Base-by-base conservation (phyloP, 148 eudicot species). In the Cornus controversa region DNA sequence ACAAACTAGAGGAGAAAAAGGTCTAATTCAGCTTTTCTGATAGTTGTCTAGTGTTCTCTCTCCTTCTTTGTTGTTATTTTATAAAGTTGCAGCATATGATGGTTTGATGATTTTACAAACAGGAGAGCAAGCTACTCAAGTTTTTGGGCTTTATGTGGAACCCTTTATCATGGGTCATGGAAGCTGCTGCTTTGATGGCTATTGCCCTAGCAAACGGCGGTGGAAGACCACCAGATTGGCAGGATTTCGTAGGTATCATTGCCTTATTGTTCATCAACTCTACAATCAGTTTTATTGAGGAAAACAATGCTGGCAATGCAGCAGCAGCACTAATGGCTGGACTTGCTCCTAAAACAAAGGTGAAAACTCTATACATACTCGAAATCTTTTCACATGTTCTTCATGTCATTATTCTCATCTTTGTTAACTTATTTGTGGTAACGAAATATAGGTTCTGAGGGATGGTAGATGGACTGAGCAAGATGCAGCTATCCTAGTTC, bases 91-190 rank as follows among this genome's bases (percentile, higher is more conserved):
- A 40, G 45, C 45, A 40, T 40, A 40, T 24, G 6, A 11, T 73
- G 20, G 5, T 36, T 40, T 29, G 29, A 22, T 23, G 23, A 45
- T 25, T 4, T 26, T 47, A 24, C 22, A 23, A n/a, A 36, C 71
- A 84, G 86, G 87, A 84, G 60, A 84, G 80, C 75, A 84, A 84
- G 50, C 0, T 84, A n/a, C 79, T 84, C 25, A 84, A 84, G 82
- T 81, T 84, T 47, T 57, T 84, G 47, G 87, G 87, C 69, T 85
- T 85, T 77, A 85, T 85, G 87, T 85, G 87, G 87, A 85, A 85
- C 71, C 87, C 87, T 2, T 78, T 85, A 1, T 85, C 87, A 62
- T 85, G 87, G 87, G 87, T 85, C 71, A 85, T 85, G 87, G 87
- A 85, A 74, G 76, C 80, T 75, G 85, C 85, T 24, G 87, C 87